Conservation (phyloP, 2,329 filamentous ascomycete genomes). For the Cordyceps farinosa region DNA sequence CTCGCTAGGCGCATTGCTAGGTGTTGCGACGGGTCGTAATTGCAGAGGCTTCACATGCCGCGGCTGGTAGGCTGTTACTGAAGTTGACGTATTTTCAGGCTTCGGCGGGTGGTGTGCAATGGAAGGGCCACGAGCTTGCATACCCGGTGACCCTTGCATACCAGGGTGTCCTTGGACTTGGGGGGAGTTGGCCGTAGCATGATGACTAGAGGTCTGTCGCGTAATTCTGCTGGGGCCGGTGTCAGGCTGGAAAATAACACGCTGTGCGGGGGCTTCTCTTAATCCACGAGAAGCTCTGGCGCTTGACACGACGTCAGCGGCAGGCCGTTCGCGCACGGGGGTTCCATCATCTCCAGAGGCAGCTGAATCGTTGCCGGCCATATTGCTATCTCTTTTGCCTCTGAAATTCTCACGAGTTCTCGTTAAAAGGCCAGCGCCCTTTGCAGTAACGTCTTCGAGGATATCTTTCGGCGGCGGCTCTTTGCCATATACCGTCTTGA, state of each 20-base stretch:
- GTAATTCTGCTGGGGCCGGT: constrained; percentile 61
- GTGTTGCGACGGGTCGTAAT: constrained; percentile 71
- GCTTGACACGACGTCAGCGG: constrained; percentile 50
- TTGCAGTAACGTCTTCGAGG: constrained; percentile 80
- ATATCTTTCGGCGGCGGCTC: constrained; percentile 87
- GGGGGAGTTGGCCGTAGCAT: constrained; percentile 29
- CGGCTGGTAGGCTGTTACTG: constrained; percentile 68
- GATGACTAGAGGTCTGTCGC: constrained; percentile 52
- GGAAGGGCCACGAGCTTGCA: constrained; percentile 40
- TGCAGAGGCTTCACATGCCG: constrained; percentile 58
- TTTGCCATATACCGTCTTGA: constrained; percentile 70
- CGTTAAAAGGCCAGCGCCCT: constrained; percentile 73
- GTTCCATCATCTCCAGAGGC: constrained; percentile 59
- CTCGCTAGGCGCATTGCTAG: constrained; percentile 66
- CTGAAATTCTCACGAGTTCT: constrained; percentile 75
- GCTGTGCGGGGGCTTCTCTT: constrained; percentile 78
- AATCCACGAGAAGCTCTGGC: constrained; percentile 61
- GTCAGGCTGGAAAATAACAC: constrained; percentile 82
- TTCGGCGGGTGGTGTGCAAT: constrained; percentile 51
- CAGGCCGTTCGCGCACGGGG: constrained; percentile 50
- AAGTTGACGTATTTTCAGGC: constrained; percentile 54
- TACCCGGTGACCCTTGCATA: constrained; percentile 30
- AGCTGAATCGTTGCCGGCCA: constrained; percentile 54
- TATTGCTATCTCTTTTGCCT: constrained; percentile 44
- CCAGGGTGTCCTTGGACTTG: constrained; percentile 30